Evolutionary conservation across 768 basidiomycete species (phyloP), one percentile per base, ranked within the genome.

Genomic region (Tulasnella sp.): DNA sequence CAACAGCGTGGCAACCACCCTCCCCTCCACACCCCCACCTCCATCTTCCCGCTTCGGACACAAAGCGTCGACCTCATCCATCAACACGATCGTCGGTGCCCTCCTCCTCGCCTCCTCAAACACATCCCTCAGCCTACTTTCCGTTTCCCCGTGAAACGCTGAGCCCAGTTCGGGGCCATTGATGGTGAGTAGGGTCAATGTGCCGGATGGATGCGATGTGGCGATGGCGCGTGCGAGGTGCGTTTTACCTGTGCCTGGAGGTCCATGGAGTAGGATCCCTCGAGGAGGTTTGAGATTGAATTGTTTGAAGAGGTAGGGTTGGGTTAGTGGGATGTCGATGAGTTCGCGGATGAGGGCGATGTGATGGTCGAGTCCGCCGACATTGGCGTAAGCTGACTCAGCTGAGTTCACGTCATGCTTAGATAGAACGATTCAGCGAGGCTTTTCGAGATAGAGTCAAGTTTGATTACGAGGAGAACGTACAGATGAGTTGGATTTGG

Each of bases 211-310:
- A 11, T 44, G 49, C 4, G 92, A 90, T 0, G 83, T 79, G 2
- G 94, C 92, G 60, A 99, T 92, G 12, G 92, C 89, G 62, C 92
- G 84, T 10, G 96, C 94, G 1, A 99, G 76, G 67, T 96, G 92
- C 0, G 96, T 99, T 73, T 99, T 99, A 15, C 96, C 96, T 8
- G 96, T 98, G 38, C 96, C 96, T 2, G 96, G 92, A 10, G 92
- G 93, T 10, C 96, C 96, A 69, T 97, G 85, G 1, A 99, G 79
- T 19, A 98, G 78, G 46, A 98, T 86, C 3, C 96, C 96, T 48
- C 89, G 83, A n/a, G 94, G 93, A 15, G 94, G 93, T 66, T 88
- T 92, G n/a, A 99, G 76, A 34, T 88, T 84, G 65, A 92, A 89
- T 65, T 84, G 80, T 5, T 73, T 74, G 70, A 88, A 93, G 4